Conservation (phyloP, 495 filamentous ascomycete genomes). For the Podospora pseudoanserina region DNA sequence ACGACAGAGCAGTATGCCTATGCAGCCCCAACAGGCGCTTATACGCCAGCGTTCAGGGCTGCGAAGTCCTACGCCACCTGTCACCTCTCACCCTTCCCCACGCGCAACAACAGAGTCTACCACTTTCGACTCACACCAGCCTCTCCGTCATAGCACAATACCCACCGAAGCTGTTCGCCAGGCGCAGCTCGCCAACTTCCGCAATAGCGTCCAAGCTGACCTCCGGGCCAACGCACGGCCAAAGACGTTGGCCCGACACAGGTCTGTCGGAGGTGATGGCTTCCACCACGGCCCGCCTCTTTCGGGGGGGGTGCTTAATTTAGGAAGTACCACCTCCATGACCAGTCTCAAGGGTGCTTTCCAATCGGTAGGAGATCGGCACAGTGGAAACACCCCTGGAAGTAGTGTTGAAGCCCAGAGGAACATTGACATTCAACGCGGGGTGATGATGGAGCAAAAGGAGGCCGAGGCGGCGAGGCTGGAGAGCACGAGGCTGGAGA, state of each 20-base stretch:
- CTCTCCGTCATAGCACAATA: slow-evolving; percentile 40
- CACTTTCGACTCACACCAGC: slow-evolving; percentile 57
- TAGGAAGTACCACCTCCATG: slow-evolving; percentile 15
- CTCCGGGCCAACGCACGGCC: slow-evolving; percentile 32
- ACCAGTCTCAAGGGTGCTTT: slow-evolving; percentile 19
- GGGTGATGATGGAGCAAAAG: slow-evolving; percentile 39
- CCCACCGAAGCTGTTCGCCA: slow-evolving; percentile 49
- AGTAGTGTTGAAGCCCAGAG: slow-evolving; percentile 18
- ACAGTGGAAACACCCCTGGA: neutral
- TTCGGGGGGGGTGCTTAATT: neutral
- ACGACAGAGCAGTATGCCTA: slow-evolving; percentile 39
- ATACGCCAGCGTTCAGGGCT: neutral
- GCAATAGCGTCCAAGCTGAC: slow-evolving; percentile 66
- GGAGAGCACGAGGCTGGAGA: slow-evolving; percentile 42
- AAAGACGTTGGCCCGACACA: neutral
- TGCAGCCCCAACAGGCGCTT: slow-evolving; percentile 11
- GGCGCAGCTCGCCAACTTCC: slow-evolving; percentile 68
- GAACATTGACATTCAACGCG: slow-evolving; percentile 46
- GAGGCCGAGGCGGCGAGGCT: slow-evolving; percentile 47
- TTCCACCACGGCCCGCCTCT: neutral
- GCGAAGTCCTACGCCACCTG: slow-evolving; percentile 21
- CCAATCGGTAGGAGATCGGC: neutral
- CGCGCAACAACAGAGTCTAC: slow-evolving; percentile 28
- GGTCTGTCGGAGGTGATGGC: slow-evolving; percentile 20
- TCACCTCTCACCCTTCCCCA: slow-evolving; percentile 4